Evolutionary conservation across 768 basidiomycete species (phyloP).

Genomic region (Hericium rajendrae): DNA sequence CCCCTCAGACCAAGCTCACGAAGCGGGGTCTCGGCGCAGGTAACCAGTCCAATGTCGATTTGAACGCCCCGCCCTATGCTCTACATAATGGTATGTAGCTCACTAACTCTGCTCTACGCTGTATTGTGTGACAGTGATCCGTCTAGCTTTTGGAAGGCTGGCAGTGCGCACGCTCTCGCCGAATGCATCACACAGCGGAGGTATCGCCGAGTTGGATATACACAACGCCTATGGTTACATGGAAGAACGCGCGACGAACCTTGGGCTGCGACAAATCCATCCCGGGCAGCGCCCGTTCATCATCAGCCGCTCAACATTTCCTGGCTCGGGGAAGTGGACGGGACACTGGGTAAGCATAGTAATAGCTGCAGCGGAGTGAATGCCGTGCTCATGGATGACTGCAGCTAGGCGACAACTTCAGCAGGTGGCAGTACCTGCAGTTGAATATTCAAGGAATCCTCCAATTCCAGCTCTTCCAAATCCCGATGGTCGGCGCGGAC

Average conservation of each 20-base stretch:
- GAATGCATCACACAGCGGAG: constrained; percentile 60
- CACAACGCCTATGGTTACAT: constrained; percentile 68
- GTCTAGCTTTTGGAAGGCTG: constrained; percentile 40
- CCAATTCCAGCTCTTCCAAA: constrained; percentile 78
- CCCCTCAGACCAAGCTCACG: constrained; percentile 12
- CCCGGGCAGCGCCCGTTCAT: constrained; percentile 61
- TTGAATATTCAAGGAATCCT: constrained; percentile 65
- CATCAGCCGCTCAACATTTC: constrained; percentile 61
- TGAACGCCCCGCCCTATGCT: constrained; percentile 54
- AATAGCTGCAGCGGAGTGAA: neutral
- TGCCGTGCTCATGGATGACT: neutral
- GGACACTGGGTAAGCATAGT: constrained; percentile 52
- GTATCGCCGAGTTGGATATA: constrained; percentile 52
- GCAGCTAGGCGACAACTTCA: constrained; percentile 72
- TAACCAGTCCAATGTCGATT: constrained; percentile 22
- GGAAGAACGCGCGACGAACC: constrained; percentile 58
- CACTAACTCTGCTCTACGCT: neutral
- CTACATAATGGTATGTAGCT: constrained; percentile 54
- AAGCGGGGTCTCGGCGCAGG: constrained; percentile 45
- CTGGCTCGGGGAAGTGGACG: constrained; percentile 59
- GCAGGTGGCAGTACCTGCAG: constrained; percentile 65
- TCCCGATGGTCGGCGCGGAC: constrained; percentile 79
- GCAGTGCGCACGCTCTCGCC: constrained; percentile 50
- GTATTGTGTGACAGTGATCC: neutral
- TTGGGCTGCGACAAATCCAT: constrained; percentile 42